A percentile compares a stretch with the other conserved stretches of the same genome.
Conservation (phyloP, 768 basidiomycete species). For the Hericium rajendrae region DNA sequence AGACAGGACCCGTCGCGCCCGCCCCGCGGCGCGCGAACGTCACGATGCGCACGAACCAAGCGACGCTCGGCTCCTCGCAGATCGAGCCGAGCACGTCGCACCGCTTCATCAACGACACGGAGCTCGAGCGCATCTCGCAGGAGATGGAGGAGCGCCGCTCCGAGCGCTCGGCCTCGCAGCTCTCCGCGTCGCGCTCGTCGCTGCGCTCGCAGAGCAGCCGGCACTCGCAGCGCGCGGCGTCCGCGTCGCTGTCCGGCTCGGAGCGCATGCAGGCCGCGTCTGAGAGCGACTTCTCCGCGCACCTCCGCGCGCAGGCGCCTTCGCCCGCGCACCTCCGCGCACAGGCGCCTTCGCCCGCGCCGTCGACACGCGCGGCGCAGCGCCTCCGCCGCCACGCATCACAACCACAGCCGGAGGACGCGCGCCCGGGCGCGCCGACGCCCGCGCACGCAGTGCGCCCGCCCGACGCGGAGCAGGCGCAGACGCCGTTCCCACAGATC, state of each 20-base stretch:
- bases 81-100: slow-evolving; percentile 18
- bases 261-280: neutral
- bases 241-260: slow-evolving; percentile 8
- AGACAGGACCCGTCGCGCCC: neutral
- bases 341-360: neutral
- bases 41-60: slow-evolving; percentile 45
- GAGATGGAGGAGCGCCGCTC: slow-evolving; percentile 63
- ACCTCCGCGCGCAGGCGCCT: neutral
- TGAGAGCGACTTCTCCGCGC: neutral
- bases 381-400: neutral
- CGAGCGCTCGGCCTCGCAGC: slow-evolving; percentile 26
- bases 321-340: neutral
- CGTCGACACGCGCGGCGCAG: neutral
- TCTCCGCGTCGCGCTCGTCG: slow-evolving; percentile 7
- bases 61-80: slow-evolving; percentile 37
- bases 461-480: neutral
- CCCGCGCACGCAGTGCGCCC: slow-evolving; percentile 1
- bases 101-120: slow-evolving; percentile 44
- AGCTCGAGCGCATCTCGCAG: slow-evolving; percentile 50
- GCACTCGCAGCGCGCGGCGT: slow-evolving; percentile 7
- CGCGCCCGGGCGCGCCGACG: slow-evolving; percentile 7
- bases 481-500: slow-evolving; percentile 72
- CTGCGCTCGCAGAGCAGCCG: slow-evolving; percentile 5
- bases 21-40: slow-evolving; percentile 24
- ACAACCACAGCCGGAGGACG: neutral